Base-by-base conservation (phyloP, 257 asterid species). In the Anisodus tanguticus region DNA sequence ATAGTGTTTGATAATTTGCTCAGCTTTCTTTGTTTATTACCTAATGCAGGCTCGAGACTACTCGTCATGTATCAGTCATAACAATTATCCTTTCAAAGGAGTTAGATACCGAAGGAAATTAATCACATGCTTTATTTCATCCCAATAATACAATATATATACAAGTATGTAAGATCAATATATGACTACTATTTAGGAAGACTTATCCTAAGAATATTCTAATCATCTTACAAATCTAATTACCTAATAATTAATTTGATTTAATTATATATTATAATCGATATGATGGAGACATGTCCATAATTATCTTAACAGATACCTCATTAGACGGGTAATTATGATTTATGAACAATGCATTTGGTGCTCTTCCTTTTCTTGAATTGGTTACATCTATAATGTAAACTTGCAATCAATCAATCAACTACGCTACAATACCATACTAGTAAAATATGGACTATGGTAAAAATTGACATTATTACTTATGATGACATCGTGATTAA, bases 61-160 rank as follows among this genome's bases (percentile, higher is more conserved):
- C 83, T 64, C 87, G 84, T 35, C 84, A 84, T 84, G 87, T 84
- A 4, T 84, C 87, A 5, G 81, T 79, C 53, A 79, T 84, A 53
- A 84, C 80, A 79, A 80, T 84, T 22, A 66, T 82, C 57, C 83
- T 84, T 57, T 84, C 86, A 4, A 84, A n/a, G n/a, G n/a, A n/a
- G n/a, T n/a, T n/a, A n/a, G n/a, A n/a, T n/a, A n/a, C n/a, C n/a
- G n/a, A n/a, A n/a, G n/a, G n/a, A n/a, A n/a, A n/a, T n/a, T n/a
- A n/a, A n/a, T n/a, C n/a, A n/a, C n/a, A n/a, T n/a, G n/a, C n/a
- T n/a, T n/a, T n/a, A n/a, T n/a, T n/a, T n/a, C n/a, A n/a, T n/a
- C n/a, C n/a, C n/a, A n/a, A n/a, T n/a, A n/a, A n/a, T n/a, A n/a
- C n/a, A n/a, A n/a, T n/a, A n/a, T n/a, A n/a, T n/a, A n/a, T n/a